Evolutionary conservation across 2,329 filamentous ascomycete species (phyloP), one percentile per base, ranked within the genome.

Genomic region (Pseudocercospora crystallina): DNA sequence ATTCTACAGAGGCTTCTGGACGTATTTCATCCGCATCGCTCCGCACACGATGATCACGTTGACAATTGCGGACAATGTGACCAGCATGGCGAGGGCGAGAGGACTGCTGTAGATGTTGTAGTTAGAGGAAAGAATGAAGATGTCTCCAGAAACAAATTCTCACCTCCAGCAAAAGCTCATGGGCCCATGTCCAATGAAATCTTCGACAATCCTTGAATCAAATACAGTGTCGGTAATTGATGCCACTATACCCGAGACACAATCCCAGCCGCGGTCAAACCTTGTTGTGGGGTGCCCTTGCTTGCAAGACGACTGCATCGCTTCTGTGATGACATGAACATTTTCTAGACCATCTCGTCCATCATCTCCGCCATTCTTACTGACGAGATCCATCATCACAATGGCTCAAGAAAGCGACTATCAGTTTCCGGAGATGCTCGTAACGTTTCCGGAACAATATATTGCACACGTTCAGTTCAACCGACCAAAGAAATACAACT

Each of bases 1-100:
- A 56, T 96, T 97, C 73, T 97, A 97, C 73, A 85, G 92, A 59
- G 94, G 92, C 13, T 97, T 97, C 67, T 86, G 87, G 53, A 97
- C 94, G 34, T 97, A 97, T 73, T 96, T 96, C 70, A 49, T 64
- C 9, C 40, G 54, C 1, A 57, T 60, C 13, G 54, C 57, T 14
- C 57, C 57, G n/a, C 55, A 58, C 13, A 50, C 52, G 0, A 51
- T 61, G 5, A 57, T 61, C 13, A 56, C 58, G 9, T 39, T 61
- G 26, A 58, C 58, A 20, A 54, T 59, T 3, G 52, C 56, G 9
- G 57, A 59, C 29, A 58, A 54, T 32, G 36, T 56, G 14, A 60
- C 56, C 11, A 42, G 49, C 11, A 26, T 51, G 4, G 34, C 46
- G 3, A 56, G 43, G 42, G 29, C 40, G 37, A 32, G 37, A 13